A percentile compares a stretch with the other conserved stretches of the same genome.
These are phyloP conservation scores for Alternaria solani DNA, from an alignment of 2,329 filamentous ascomycete species.

Conservation along the genomic window DNA sequence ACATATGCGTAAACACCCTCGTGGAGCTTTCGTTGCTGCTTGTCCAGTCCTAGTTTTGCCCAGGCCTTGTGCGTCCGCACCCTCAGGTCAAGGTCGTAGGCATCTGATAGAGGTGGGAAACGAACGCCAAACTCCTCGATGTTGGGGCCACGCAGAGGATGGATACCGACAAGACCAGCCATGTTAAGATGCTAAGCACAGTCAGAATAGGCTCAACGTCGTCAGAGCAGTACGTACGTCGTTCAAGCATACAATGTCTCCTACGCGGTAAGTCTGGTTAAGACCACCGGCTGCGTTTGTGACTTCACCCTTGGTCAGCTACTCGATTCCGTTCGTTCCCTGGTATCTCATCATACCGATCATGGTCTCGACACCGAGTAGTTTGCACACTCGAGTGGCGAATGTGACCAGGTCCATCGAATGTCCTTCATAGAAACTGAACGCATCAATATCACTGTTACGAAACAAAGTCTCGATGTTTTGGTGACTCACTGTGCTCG, in stretches of 20 bases:
- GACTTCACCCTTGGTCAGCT: constrained; percentile 53
- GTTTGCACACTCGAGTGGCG: constrained; percentile 69
- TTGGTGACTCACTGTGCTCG: constrained; percentile 65
- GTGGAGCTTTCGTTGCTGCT: constrained; percentile 62
- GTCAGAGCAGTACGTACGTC: constrained; percentile 57
- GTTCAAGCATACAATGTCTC: constrained; percentile 71
- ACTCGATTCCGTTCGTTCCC: neutral
- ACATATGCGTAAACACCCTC: constrained; percentile 73
- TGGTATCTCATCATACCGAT: constrained; percentile 55
- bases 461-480: neutral
- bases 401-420: constrained; percentile 69
- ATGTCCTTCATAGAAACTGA: constrained; percentile 73
- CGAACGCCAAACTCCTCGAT: constrained; percentile 68
- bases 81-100: constrained; percentile 69
- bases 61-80: constrained; percentile 65
- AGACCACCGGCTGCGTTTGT: constrained; percentile 73
- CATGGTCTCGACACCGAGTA: constrained; percentile 67
- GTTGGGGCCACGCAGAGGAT: constrained; percentile 70
- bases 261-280: constrained; percentile 69
- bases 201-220: constrained; percentile 17
- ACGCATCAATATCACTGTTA: constrained; percentile 22
- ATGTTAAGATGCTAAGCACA: constrained; percentile 66
- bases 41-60: constrained; percentile 58
- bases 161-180: constrained; percentile 66
- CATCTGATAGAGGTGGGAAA: constrained; percentile 71